A percentile compares a stretch with the other conserved stretches of the same genome.
Evolutionary conservation across 176 grass and related monocot genomes (phyloP).

Genomic region (Tuctoria greenei): DNA sequence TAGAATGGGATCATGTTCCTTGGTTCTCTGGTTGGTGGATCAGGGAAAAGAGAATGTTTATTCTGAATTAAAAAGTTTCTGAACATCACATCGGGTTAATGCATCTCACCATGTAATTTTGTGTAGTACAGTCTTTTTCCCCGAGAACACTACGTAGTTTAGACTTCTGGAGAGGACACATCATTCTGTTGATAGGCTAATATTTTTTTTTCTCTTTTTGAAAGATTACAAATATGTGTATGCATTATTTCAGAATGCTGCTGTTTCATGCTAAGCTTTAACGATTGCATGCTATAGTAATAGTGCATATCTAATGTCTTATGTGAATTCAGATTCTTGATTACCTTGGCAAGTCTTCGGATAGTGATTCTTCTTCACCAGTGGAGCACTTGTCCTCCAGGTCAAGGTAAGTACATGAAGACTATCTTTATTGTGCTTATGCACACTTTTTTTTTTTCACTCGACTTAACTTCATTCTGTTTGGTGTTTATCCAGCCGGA

Average conservation of each 20-base stretch:
- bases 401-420: conserved; percentile 56
- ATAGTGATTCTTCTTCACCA: conserved; percentile 75
- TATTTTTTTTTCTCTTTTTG: not conserved
- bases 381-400: conserved; percentile 82
- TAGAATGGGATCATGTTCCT: not conserved
- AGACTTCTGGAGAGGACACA: not conserved
- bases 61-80: not conserved
- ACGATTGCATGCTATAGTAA: not conserved
- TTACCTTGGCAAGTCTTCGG: conserved; percentile 87
- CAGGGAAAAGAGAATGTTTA: not conserved
- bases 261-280: not conserved
- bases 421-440: conserved; percentile 9
- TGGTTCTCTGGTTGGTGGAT: not conserved
- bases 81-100: not conserved
- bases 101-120: not conserved
- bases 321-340: conserved; percentile 75
- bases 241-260: conserved; percentile 7
- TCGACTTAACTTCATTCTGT: conserved; percentile 10
- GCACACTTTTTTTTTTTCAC: conserved; percentile 14
- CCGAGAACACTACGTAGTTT: not conserved
- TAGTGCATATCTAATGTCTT: conserved; percentile 21
- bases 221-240: not conserved
- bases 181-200: not conserved
- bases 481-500: conserved; percentile 57
- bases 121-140: not conserved